Evolutionary conservation across 345 rosid species (phyloP).

Genomic region (Eucalyptus melliodora): DNA sequence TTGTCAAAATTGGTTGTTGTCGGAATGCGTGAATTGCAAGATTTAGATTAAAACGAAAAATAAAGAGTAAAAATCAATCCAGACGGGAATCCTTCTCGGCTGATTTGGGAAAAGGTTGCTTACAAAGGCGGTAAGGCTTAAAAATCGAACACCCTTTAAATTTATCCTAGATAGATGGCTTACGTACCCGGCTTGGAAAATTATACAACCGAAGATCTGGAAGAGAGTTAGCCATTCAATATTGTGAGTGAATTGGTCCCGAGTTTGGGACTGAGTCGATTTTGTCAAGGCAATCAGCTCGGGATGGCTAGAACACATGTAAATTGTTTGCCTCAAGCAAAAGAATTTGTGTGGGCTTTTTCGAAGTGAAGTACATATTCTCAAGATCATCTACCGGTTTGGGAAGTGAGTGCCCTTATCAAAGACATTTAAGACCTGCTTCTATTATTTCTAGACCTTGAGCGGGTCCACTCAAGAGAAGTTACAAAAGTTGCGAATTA

Average conservation of each 20-base stretch:
- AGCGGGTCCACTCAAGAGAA: rapidly evolving
- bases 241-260: neutral
- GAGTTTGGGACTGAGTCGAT: neutral
- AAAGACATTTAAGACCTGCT: neutral
- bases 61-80: neutral
- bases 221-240: neutral
- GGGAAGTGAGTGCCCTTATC: neutral
- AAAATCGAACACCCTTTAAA: neutral
- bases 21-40: neutral
- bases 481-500: rapidly evolving
- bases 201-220: neutral
- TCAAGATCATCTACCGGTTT: neutral
- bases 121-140: neutral
- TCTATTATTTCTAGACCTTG: rapidly evolving
- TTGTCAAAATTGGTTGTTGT: neutral
- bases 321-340: neutral
- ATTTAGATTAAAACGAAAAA: rapidly evolving
- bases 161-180: neutral
- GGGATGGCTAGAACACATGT: neutral
- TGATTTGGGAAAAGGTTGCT: neutral
- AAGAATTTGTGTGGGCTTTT: neutral
- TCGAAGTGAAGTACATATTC: neutral
- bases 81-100: neutral
- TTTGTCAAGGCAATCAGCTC: neutral
- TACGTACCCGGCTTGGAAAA: neutral